Evolutionary conservation across 177 flowering plant species (phyloP), one percentile per base, ranked within the genome.

Genomic region (Telopea speciosissima): DNA sequence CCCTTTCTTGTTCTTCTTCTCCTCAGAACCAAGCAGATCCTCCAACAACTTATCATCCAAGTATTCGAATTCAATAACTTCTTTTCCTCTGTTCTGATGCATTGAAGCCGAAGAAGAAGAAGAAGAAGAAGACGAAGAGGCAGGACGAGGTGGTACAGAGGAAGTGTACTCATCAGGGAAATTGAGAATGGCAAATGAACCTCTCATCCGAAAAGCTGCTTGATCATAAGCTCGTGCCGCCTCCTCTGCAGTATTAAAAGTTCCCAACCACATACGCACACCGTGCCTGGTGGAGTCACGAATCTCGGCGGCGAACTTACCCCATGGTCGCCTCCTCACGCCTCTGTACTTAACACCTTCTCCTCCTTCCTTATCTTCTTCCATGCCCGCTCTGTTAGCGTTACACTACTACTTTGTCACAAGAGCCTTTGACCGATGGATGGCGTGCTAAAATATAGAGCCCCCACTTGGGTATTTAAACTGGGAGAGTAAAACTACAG

Each of bases 291-390:
- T 63, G 0, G 79, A 77, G 56, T 79, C 80, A 1, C 82, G 79
- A 11, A 79, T 79, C 75, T 79, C 82, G 0, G 82, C 82, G 0
- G 82, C 82, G n/a, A 26, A 80, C 22, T 80, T 80, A 24, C 80
- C 82, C 82, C 80, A 77, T 1, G 82, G 80, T 5, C 82, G 58
- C 52, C 33, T 64, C 60, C 81, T 59, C 6, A 79, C 79, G 4
- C 81, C 81, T 52, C 81, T 45, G 67, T 76, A 79, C 9, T 69
- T 58, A 24, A 67, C 68, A 36, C 7, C 7, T 8, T 36, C 40
- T 36, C 40, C 40, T 36, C 40, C 40, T 36, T 36, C 40, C 9
- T 36, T 36, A 36, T 36, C 40, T 36, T 36, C 40, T 36, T 36
- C 40, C 40, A 3, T 36, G 0, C 40, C 40, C 40, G 40, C 40